phyloP scores from a whole-genome alignment of 148 eudicot genomes.

The Rhododendron ovatum region DNA sequence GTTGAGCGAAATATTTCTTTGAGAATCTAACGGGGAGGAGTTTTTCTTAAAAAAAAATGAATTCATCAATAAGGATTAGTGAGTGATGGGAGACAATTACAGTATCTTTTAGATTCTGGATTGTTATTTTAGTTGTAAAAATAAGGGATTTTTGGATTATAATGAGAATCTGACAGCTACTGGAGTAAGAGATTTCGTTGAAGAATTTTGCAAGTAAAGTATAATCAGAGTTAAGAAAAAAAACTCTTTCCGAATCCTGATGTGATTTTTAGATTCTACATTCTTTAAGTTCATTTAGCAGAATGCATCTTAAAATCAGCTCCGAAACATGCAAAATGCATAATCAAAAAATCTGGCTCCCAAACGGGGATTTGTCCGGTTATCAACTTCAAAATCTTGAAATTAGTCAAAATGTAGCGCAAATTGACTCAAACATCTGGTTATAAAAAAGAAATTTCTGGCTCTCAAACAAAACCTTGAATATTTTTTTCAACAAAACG shows the following conservation, averaged over 20 bases:
- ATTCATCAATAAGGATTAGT: neutral
- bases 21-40: neutral
- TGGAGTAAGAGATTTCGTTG: neutral
- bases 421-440: rapidly evolving
- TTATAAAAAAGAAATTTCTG: too few relatives aligned
- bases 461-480: too few relatives aligned
- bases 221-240: neutral
- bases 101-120: too few relatives aligned
- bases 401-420: too few relatives aligned
- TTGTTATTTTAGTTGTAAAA: neutral
- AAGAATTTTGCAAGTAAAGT: neutral
- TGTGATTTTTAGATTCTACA: too few relatives aligned
- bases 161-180: neutral
- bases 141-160: neutral
- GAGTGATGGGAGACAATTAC: neutral
- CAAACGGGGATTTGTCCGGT: too few relatives aligned
- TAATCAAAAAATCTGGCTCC: neutral
- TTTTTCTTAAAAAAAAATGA: neutral
- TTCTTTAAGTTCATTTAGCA: neutral
- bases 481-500: too few relatives aligned
- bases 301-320: neutral
- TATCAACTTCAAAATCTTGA: too few relatives aligned
- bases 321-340: neutral
- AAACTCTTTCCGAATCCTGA: too few relatives aligned
- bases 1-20: neutral